Percentiles rank a stretch among this genome's conserved stretches.
These are phyloP conservation scores for Centella asiatica DNA, from an alignment of 129 eudicot species.

Conservation along the genomic window DNA sequence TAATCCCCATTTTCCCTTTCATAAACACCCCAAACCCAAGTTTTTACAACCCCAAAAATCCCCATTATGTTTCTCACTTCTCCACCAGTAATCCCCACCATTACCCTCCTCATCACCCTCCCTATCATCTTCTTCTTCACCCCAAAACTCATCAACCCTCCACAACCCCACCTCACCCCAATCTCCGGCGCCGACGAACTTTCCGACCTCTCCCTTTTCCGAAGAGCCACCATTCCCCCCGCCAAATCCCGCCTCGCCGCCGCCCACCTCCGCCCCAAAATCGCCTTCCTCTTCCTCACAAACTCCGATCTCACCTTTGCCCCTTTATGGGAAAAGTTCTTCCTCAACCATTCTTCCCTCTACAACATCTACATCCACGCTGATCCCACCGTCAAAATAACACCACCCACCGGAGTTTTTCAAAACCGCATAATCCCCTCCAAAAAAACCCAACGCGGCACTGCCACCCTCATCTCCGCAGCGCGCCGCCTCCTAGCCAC, in stretches of 20 bases:
- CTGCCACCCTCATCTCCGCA: conserved; percentile 81
- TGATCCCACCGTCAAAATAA: conserved; percentile 49
- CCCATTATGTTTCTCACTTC: no score
- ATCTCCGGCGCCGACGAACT: conserved; percentile 75
- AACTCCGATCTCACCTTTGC: conserved; percentile 59
- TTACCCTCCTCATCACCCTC: conserved; percentile 41
- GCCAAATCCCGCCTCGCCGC: conserved; percentile 50
- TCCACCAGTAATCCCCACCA: conserved; percentile 32
- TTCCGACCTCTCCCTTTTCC: conserved; percentile 76
- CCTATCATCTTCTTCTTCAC: conserved; percentile 48
- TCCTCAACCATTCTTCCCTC: conserved; percentile 20
- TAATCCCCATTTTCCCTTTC: no score
- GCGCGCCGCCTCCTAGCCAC: conserved; percentile 77
- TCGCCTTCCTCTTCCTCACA: conserved; percentile 85
- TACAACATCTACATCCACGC: conserved; percentile 72
- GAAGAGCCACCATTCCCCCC: conserved; percentile 40
- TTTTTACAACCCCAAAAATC: no score
- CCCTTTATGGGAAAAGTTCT: conserved; percentile 71
- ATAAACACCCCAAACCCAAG: no score
- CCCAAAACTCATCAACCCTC: conserved; percentile 39
- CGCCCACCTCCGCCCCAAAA: conserved; percentile 51
- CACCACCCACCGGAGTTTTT: conserved; percentile 50
- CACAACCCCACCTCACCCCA: conserved; percentile 37
- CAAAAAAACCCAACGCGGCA: conserved; percentile 52
- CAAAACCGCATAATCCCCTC: conserved; percentile 35